Percentiles rank a stretch among this genome's conserved stretches.
phyloP scores from a whole-genome alignment of 306 rosid genomes.

The Trichosanthes truncata region DNA sequence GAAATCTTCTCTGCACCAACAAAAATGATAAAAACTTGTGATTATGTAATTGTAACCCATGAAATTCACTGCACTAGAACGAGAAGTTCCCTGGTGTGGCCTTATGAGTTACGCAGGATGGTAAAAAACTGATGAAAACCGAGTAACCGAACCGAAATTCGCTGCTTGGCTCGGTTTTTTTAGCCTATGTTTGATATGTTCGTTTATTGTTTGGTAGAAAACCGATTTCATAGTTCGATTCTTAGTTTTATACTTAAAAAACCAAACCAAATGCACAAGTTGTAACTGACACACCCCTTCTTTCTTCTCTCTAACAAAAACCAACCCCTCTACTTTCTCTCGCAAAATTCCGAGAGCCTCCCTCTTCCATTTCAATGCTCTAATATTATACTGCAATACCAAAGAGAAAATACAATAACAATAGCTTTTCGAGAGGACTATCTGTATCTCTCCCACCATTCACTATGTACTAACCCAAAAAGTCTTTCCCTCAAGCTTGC shows the following conservation, averaged over 20 bases:
- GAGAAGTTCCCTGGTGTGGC: neutral
- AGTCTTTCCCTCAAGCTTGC: neutral
- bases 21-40: neutral
- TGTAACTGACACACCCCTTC: neutral
- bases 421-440: neutral
- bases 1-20: neutral
- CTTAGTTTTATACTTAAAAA: neutral
- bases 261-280: neutral
- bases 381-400: neutral
- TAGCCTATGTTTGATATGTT: neutral
- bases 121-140: neutral
- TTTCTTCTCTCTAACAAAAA: neutral
- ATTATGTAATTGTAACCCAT: no score
- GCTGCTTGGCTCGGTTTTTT: neutral
- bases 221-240: neutral
- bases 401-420: neutral
- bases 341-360: neutral
- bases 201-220: neutral
- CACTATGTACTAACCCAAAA: neutral
- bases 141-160: neutral
- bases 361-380: neutral
- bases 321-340: neutral
- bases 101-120: neutral
- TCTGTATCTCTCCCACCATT: neutral
- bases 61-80: neutral